Evolutionary conservation across 306 rosid species (phyloP).

Genomic region (Malus asiatica): DNA sequence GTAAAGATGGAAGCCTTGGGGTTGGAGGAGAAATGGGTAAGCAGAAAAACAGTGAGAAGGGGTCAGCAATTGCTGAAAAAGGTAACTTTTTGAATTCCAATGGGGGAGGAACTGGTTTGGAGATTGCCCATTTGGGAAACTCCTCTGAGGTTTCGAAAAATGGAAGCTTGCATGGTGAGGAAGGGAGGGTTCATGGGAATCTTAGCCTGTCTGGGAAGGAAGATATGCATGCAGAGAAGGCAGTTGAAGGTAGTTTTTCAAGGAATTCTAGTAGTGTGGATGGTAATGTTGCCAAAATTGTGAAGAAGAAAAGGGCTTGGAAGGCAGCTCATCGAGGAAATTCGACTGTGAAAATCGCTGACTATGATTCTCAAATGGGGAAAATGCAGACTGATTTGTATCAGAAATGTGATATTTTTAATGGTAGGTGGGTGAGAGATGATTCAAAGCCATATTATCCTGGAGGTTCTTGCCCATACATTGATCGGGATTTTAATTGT

Average conservation of each 20-base stretch:
- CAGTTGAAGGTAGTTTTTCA: not conserved
- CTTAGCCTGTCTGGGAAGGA: slow-evolving; percentile 1
- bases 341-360: slow-evolving; percentile 11
- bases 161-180: slow-evolving; percentile 24
- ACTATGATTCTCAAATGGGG: slow-evolving; percentile 6
- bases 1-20: slow-evolving; percentile 26
- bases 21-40: slow-evolving; percentile 17
- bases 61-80: not conserved
- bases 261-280: slow-evolving; percentile 14
- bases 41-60: slow-evolving; percentile 1
- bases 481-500: slow-evolving; percentile 77
- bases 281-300: slow-evolving; percentile 1
- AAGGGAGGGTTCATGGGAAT: slow-evolving; percentile 16
- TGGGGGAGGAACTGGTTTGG: not conserved
- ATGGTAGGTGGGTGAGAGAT: slow-evolving; percentile 82
- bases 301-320: not conserved
- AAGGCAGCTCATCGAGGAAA: not conserved
- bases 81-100: not conserved
- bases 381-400: slow-evolving; percentile 17
- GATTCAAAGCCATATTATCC: slow-evolving; percentile 80
- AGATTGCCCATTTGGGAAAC: not conserved
- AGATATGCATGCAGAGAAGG: slow-evolving; percentile 1
- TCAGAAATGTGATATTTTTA: slow-evolving; percentile 55
- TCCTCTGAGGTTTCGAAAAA: slow-evolving; percentile 9
- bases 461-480: slow-evolving; percentile 72